These are phyloP conservation scores for Agrocybe praecox DNA, from an alignment of 768 basidiomycete species.

Conservation along the genomic window DNA sequence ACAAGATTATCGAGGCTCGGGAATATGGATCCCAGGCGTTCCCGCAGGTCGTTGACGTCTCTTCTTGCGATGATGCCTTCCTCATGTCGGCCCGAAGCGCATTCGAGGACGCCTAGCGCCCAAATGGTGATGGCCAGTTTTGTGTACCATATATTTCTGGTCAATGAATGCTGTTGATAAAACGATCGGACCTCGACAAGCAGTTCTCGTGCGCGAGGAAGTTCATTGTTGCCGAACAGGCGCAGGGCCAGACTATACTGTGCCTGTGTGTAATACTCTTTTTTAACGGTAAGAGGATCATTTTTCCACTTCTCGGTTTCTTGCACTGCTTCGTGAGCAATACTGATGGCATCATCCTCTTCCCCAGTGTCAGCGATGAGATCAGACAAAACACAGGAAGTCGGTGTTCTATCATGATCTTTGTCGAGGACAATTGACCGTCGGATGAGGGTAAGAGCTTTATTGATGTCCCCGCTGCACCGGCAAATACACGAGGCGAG, in stretches of 20 bases:
- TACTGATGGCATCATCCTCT: too few species aligned
- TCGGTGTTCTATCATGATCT: not conserved
- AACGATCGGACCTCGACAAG: not conserved
- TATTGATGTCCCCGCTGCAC: not conserved
- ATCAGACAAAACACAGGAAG: not conserved
- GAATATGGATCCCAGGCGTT: not conserved
- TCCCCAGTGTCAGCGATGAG: not conserved
- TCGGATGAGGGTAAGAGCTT: not conserved
- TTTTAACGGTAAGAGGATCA: too few species aligned
- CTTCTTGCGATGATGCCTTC: not conserved
- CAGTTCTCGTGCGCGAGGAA: not conserved
- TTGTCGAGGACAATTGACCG: not conserved
- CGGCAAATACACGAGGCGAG: not conserved
- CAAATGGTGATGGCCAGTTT: constrained; percentile 1
- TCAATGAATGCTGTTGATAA: not conserved
- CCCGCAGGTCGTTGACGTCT: not conserved
- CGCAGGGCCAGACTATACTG: too few species aligned
- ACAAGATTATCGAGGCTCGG: not conserved
- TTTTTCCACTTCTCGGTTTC: too few species aligned
- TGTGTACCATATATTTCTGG: constrained; percentile 2
- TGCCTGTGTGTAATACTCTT: too few species aligned
- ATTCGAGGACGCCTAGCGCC: not conserved
- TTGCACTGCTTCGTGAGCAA: too few species aligned
- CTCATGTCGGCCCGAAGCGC: constrained; percentile 5
- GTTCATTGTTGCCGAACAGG: too few species aligned